Conservation (phyloP, 306 rosid species). For the Ziziphus jujuba region DNA sequence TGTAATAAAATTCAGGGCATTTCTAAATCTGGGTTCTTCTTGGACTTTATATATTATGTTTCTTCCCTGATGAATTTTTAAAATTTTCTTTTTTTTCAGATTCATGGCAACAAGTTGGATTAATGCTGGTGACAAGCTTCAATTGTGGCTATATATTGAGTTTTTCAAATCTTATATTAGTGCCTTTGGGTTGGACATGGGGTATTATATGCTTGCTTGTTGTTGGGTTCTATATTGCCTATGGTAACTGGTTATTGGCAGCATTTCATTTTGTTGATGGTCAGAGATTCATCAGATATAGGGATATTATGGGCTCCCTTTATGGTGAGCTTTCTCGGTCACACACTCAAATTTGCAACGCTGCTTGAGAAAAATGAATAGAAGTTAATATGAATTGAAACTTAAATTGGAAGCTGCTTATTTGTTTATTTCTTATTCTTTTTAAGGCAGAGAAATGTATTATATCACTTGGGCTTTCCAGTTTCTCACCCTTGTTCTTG, state of each 20-base stretch:
- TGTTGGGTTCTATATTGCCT: slow-evolving; percentile 56
- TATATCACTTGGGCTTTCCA: slow-evolving; percentile 52
- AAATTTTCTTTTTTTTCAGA: too few relatives aligned
- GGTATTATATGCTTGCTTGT: slow-evolving; percentile 42
- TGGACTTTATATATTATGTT: too few relatives aligned
- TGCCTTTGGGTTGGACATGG: slow-evolving; percentile 69
- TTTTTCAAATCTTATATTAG: slow-evolving; percentile 50
- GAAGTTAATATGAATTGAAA: neutral
- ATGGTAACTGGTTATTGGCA: slow-evolving; percentile 63
- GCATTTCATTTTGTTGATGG: slow-evolving; percentile 57
- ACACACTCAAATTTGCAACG: neutral
- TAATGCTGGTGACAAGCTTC: slow-evolving; percentile 47
- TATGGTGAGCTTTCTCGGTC: slow-evolving; percentile 30
- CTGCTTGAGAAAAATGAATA: neutral
- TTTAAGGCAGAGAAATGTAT: slow-evolving; percentile 44
- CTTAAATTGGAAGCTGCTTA: neutral
- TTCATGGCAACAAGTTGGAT: slow-evolving; percentile 73
- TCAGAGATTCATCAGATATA: slow-evolving; percentile 62
- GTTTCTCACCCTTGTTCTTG: slow-evolving; percentile 49
- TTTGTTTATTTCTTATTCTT: neutral
- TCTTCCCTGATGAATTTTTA: too few relatives aligned
- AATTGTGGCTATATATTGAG: slow-evolving; percentile 57
- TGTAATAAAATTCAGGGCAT: neutral
- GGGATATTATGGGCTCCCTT: slow-evolving; percentile 60
- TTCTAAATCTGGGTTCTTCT: neutral